Conservation (phyloP, 2,329 filamentous ascomycete species). For the Trichoderma atrobrunneum region DNA sequence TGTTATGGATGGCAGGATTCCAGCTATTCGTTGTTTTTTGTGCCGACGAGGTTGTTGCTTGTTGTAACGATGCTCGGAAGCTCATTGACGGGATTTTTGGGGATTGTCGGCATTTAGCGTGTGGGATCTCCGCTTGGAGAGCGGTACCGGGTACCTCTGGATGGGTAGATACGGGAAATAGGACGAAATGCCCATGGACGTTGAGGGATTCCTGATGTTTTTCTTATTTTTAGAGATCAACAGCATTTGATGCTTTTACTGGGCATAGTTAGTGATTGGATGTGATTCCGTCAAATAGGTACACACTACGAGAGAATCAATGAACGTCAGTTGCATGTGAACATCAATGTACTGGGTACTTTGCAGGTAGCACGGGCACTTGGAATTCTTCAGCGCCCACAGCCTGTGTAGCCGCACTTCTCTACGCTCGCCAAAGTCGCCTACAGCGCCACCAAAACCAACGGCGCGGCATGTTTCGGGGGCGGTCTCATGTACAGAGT, state of each 20-base stretch:
- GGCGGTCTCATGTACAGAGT: neutral
- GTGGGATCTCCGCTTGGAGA: neutral
- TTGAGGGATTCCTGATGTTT: neutral
- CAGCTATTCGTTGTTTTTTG: neutral
- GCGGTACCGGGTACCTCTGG: neutral
- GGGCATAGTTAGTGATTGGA: neutral
- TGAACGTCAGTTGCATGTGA: neutral
- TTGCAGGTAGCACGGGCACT: neutral
- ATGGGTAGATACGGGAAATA: neutral
- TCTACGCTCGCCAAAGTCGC: neutral
- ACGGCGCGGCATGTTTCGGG: neutral
- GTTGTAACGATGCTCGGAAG: neutral
- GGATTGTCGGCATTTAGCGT: slow-evolving; percentile 1
- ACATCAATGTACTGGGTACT: neutral
- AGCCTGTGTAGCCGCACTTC: neutral
- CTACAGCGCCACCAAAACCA: neutral
- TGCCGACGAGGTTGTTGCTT: neutral
- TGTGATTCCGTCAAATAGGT: neutral
- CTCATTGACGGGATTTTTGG: slow-evolving; percentile 4
- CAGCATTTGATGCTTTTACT: neutral
- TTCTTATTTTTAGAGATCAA: neutral
- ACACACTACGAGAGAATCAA: neutral
- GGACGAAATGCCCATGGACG: neutral
- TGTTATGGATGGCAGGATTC: neutral
- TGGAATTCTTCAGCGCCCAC: neutral